phyloP scores from a whole-genome alignment of 148 eudicot species.

The Linanthus parryae region DNA sequence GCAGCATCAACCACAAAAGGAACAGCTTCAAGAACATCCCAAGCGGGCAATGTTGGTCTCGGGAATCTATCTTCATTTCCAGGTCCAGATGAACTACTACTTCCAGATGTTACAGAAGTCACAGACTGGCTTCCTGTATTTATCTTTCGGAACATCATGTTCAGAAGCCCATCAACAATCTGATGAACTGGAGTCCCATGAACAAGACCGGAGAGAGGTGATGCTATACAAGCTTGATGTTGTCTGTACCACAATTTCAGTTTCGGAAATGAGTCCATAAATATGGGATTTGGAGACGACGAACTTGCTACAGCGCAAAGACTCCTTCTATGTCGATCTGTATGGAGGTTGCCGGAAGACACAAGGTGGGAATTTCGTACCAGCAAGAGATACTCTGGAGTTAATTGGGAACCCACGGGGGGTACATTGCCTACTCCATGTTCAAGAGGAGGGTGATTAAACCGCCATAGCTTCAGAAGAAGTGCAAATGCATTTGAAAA shows the following conservation, averaged over 20 bases:
- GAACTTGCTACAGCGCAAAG: slow-evolving; percentile 52
- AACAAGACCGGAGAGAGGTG: slow-evolving; percentile 80
- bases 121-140: slow-evolving; percentile 43
- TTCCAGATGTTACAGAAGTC: slow-evolving; percentile 59
- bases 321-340: slow-evolving; percentile 46
- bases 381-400: slow-evolving; percentile 80
- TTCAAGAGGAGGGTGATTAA: slow-evolving; percentile 87
- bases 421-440: slow-evolving; percentile 90
- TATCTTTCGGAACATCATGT: slow-evolving; percentile 80
- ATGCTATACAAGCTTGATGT: slow-evolving; percentile 88
- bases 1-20: slow-evolving; percentile 98
- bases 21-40: slow-evolving; percentile 97
- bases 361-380: slow-evolving; percentile 69
- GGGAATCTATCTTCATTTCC: slow-evolving; percentile 52
- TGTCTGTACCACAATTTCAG: slow-evolving; percentile 87
- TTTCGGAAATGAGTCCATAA: slow-evolving; percentile 82
- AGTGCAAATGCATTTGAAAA: slow-evolving; percentile 92
- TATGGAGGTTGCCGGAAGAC: slow-evolving; percentile 48
- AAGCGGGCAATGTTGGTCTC: slow-evolving; percentile 82
- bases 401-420: slow-evolving; percentile 90
- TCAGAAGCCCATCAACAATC: slow-evolving; percentile 73
- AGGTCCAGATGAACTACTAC: slow-evolving; percentile 76
- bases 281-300: slow-evolving; percentile 63
- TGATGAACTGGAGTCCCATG: slow-evolving; percentile 78
- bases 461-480: slow-evolving; percentile 91